Percentiles rank a stretch among this genome's conserved stretches.
Conservation (phyloP, 495 filamentous ascomycete species). For the Neurospora sp. region DNA sequence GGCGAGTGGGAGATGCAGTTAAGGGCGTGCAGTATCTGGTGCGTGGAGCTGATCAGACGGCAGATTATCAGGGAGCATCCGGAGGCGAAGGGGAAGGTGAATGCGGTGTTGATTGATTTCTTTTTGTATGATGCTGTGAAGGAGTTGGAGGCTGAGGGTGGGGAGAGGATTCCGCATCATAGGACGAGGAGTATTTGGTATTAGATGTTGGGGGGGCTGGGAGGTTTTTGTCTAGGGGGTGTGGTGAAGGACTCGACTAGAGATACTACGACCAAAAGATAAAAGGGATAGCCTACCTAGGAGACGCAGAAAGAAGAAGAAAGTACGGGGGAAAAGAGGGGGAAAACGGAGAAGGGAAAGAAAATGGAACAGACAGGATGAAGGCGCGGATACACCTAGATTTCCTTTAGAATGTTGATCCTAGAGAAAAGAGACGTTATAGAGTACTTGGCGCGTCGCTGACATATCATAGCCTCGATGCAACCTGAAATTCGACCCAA, state of each 20-base stretch:
- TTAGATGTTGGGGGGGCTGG: slow-evolving; percentile 23
- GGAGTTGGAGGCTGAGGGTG: slow-evolving; percentile 52
- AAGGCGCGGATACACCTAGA: background rate
- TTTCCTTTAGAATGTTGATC: background rate
- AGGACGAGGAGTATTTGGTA: slow-evolving; percentile 96
- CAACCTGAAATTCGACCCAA: background rate
- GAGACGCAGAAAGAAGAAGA: background rate
- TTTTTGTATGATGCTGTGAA: slow-evolving; percentile 94
- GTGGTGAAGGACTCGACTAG: background rate
- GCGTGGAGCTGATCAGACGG: slow-evolving; percentile 77
- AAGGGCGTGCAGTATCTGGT: slow-evolving; percentile 82
- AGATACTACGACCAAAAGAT: no score
- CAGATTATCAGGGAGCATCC: slow-evolving; percentile 70
- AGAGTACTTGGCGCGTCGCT: background rate
- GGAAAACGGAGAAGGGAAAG: background rate
- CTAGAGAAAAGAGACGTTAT: background rate
- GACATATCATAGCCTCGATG: background rate
- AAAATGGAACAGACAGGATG: background rate
- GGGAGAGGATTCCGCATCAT: slow-evolving; percentile 73
- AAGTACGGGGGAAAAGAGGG: background rate
- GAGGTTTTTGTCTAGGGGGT: no score
- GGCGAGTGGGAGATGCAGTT: slow-evolving; percentile 80
- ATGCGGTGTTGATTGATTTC: slow-evolving; percentile 92
- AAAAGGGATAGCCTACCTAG: background rate
- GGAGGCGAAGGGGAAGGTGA: slow-evolving; percentile 47